Conservation (phyloP, 2,329 filamentous ascomycete species). For the Venturia oleaginea region DNA sequence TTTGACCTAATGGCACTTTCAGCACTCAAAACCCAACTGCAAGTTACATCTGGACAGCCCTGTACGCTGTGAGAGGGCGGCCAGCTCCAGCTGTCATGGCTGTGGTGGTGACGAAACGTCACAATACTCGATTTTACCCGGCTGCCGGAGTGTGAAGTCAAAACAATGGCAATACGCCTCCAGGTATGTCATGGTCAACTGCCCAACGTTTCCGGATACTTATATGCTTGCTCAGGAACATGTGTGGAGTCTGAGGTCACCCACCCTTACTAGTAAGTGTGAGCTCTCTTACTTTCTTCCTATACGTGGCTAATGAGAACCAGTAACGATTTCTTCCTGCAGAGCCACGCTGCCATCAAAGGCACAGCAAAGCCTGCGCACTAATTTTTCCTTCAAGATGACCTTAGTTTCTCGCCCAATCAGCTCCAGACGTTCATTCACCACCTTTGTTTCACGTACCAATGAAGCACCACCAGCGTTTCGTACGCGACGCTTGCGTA, state of each 20-base stretch:
- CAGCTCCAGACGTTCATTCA: conserved; percentile 21
- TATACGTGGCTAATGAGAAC: not conserved
- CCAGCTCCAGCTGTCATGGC: not conserved
- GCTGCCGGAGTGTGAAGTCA: not conserved
- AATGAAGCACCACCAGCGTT: conserved; percentile 23
- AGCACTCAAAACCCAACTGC: too few relatives aligned
- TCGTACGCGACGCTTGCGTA: conserved; percentile 31
- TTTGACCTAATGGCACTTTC: too few relatives aligned
- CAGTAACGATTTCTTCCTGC: conserved; percentile 27
- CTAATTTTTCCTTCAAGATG: conserved; percentile 26
- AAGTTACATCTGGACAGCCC: too few relatives aligned
- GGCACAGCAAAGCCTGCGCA: conserved; percentile 26
- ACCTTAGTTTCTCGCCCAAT: conserved; percentile 18
- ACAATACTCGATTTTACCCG: conserved; percentile 33
- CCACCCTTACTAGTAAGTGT: conserved; percentile 17
- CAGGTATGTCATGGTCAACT: not conserved
- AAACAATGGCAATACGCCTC: not conserved
- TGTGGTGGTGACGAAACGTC: conserved; percentile 32
- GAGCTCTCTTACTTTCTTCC: not conserved
- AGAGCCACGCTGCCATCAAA: conserved; percentile 23
- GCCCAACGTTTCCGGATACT: too few relatives aligned
- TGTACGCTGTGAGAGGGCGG: not conserved
- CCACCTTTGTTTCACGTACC: conserved; percentile 27
- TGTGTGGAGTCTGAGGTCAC: conserved; percentile 25
- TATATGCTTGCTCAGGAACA: conserved; percentile 20